Conservation (phyloP, 2,329 filamentous ascomycete species). For the Epichloe coenophiala region DNA sequence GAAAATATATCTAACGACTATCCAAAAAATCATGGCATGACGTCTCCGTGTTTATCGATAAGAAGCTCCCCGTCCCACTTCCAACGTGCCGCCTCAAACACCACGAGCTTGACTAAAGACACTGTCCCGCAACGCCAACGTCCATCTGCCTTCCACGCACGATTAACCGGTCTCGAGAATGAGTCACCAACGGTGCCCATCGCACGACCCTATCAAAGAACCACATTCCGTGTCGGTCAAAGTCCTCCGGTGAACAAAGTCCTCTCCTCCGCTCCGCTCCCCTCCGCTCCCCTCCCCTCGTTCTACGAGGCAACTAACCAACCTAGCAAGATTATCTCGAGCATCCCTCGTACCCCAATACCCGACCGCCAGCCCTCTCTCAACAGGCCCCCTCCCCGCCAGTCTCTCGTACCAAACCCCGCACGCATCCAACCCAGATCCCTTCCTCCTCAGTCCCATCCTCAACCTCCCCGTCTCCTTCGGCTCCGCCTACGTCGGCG, state of each 20-base stretch:
- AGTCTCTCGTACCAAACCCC: slow-evolving; percentile 55
- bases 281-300: not conserved
- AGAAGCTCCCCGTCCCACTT: too few relatives aligned
- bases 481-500: too few relatives aligned
- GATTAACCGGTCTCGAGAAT: slow-evolving; percentile 18
- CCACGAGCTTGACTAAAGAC: not conserved
- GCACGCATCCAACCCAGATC: slow-evolving; percentile 33
- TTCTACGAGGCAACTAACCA: not conserved
- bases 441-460: slow-evolving; percentile 47
- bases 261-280: too few relatives aligned
- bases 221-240: slow-evolving; percentile 69
- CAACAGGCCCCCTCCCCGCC: slow-evolving; percentile 40
- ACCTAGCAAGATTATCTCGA: slow-evolving; percentile 54
- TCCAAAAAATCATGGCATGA: too few relatives aligned
- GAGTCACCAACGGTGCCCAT: slow-evolving; percentile 46
- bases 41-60: too few relatives aligned
- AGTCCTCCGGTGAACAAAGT: slow-evolving; percentile 44
- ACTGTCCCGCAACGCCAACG: not conserved
- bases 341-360: slow-evolving; percentile 64
- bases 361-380: slow-evolving; percentile 37
- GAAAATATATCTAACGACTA: too few relatives aligned
- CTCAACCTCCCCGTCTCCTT: too few relatives aligned
- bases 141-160: not conserved
- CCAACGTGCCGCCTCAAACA: not conserved
- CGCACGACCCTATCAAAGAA: slow-evolving; percentile 51